Conservation (phyloP, 306 rosid species). For the Vigna reflexopilosa region DNA sequence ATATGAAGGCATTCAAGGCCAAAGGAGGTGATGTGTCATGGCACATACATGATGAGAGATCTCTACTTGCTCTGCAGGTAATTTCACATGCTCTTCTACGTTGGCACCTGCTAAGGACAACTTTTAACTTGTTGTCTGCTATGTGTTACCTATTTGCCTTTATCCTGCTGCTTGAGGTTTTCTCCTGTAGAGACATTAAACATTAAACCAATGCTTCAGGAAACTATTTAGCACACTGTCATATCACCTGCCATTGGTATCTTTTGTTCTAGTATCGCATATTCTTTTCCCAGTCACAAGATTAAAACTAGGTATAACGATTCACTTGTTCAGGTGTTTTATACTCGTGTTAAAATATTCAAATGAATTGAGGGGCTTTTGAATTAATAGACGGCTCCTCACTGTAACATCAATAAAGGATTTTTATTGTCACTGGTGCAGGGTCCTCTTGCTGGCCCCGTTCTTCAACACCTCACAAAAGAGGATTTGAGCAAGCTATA, state of each 20-base stretch:
- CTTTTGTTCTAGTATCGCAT: slow-evolving; percentile 11
- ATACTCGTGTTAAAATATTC: slow-evolving; percentile 9
- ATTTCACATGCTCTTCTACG: slow-evolving; percentile 25
- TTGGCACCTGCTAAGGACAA: slow-evolving; percentile 34
- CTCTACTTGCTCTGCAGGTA: slow-evolving; percentile 93
- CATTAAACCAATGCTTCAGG: not conserved
- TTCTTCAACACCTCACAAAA: slow-evolving; percentile 88
- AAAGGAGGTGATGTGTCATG: slow-evolving; percentile 97
- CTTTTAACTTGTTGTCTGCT: slow-evolving; percentile 20
- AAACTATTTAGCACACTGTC: not conserved
- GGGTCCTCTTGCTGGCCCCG: slow-evolving; percentile 97
- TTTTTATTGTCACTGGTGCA: slow-evolving; percentile 47
- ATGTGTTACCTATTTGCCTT: not conserved
- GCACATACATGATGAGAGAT: slow-evolving; percentile 97
- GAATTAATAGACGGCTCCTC: slow-evolving; percentile 22
- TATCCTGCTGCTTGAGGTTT: slow-evolving; percentile 21
- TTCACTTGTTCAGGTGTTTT: slow-evolving; percentile 27
- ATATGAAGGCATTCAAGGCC: slow-evolving; percentile 93
- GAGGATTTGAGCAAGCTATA: slow-evolving; percentile 87
- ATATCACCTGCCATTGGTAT: slow-evolving; percentile 4
- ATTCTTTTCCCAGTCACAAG: not conserved
- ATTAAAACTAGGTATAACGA: not conserved
- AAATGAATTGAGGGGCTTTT: slow-evolving; percentile 8
- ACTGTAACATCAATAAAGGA: slow-evolving; percentile 12
- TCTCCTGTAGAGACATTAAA: not conserved